Conservation (phyloP, 495 filamentous ascomycete species). For the Pyronema omphalodes region DNA sequence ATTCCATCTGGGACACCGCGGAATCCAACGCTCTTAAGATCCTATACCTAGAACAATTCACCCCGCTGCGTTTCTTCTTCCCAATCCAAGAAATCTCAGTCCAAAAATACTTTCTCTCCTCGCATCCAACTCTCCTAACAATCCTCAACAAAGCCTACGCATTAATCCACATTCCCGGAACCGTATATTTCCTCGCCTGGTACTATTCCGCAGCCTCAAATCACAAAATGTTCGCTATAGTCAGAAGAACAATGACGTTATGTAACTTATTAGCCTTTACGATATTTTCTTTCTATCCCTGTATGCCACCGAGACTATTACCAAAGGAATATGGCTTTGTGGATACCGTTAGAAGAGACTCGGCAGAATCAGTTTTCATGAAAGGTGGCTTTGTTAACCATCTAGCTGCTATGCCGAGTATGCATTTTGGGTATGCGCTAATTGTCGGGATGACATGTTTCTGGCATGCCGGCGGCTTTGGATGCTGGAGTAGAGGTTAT, state of each 20-base stretch:
- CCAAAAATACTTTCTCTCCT: slow-evolving; percentile 42
- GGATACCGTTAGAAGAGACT: slow-evolving; percentile 43
- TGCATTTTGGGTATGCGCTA: slow-evolving; percentile 66
- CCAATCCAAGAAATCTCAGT: slow-evolving; percentile 36
- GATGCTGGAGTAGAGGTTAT: slow-evolving; percentile 10
- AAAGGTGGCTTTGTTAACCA: slow-evolving; percentile 38
- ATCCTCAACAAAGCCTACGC: slow-evolving; percentile 45
- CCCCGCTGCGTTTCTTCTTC: slow-evolving; percentile 35
- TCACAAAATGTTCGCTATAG: slow-evolving; percentile 36
- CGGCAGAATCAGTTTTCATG: slow-evolving; percentile 42
- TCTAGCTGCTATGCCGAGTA: slow-evolving; percentile 54
- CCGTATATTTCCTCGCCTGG: slow-evolving; percentile 48
- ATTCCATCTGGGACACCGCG: slow-evolving; percentile 49
- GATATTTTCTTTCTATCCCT: slow-evolving; percentile 44
- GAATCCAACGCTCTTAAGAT: slow-evolving; percentile 44
- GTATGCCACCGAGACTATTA: slow-evolving; percentile 46
- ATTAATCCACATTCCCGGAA: slow-evolving; percentile 48
- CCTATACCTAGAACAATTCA: slow-evolving; percentile 42
- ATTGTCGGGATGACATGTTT: slow-evolving; percentile 54
- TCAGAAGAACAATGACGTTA: slow-evolving; percentile 44
- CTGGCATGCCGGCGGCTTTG: slow-evolving; percentile 20
- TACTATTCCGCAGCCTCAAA: slow-evolving; percentile 44
- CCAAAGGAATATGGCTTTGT: slow-evolving; percentile 42
- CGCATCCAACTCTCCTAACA: slow-evolving; percentile 36
- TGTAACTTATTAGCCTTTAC: slow-evolving; percentile 43